A percentile compares a stretch with the other conserved stretches of the same genome.
Conservation (phyloP, 345 rosid genomes). For the Dipteronia dyeriana region DNA sequence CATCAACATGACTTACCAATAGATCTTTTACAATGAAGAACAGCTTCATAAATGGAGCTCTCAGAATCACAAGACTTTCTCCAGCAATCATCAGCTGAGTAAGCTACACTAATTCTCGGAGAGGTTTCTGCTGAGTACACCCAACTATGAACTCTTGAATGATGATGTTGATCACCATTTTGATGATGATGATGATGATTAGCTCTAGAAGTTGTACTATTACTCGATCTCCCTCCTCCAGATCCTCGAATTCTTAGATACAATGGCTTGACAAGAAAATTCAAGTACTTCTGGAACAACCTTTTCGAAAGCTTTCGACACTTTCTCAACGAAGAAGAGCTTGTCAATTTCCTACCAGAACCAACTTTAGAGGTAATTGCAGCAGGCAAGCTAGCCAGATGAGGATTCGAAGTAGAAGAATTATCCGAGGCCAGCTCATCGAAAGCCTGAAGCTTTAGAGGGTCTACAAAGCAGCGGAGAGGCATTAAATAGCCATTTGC, state of each 20-base stretch:
- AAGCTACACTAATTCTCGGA: conserved; percentile 68
- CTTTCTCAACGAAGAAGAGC: conserved; percentile 48
- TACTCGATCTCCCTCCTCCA: conserved; percentile 47
- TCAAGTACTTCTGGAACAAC: conserved; percentile 65
- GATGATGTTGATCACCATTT: conserved; percentile 20
- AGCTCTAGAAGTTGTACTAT: conserved; percentile 15
- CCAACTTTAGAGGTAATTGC: no score
- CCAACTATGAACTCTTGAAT: conserved; percentile 39
- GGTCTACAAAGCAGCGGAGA: conserved; percentile 31
- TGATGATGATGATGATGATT: conserved; percentile 17
- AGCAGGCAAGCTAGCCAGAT: no score
- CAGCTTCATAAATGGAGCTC: conserved; percentile 90
- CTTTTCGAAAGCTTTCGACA: conserved; percentile 55
- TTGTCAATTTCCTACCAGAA: conserved; percentile 23
- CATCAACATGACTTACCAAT: conserved; percentile 41
- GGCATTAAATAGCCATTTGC: conserved; percentile 82
- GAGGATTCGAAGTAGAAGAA: conserved; percentile 1
- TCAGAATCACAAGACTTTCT: conserved; percentile 83
- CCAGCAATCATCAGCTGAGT: conserved; percentile 57
- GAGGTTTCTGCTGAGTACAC: conserved; percentile 61
- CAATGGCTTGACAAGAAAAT: conserved; percentile 62
- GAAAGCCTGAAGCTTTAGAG: conserved; percentile 39
- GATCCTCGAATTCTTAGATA: conserved; percentile 42
- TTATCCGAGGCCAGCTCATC: conserved; percentile 23
- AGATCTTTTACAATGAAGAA: conserved; percentile 95